These are phyloP conservation scores for Silene noctiflora DNA, from an alignment of 179 eudicot genomes.

Conservation along the genomic window DNA sequence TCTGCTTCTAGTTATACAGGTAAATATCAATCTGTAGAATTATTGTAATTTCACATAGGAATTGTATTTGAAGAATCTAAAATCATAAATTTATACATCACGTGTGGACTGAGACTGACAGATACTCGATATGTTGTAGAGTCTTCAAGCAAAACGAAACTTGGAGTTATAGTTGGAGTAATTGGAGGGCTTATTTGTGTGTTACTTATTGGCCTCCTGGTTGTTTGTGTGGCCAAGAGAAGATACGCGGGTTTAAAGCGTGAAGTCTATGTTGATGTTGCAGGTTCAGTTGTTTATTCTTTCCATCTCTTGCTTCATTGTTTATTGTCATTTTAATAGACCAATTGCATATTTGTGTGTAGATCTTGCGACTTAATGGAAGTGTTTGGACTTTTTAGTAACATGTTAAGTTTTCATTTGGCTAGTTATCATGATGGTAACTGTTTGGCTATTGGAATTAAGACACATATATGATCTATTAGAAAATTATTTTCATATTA, in stretches of 20 bases:
- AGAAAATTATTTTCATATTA: not conserved
- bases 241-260: slow-evolving; percentile 52
- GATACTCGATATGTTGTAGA: slow-evolving; percentile 35
- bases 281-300: slow-evolving; percentile 33
- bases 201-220: slow-evolving; percentile 47
- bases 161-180: slow-evolving; percentile 55
- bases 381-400: not conserved
- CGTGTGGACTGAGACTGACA: slow-evolving; percentile 9
- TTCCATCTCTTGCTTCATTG: slow-evolving; percentile 7
- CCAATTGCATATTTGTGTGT: not conserved
- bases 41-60: not conserved
- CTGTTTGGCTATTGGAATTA: not conserved
- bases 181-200: slow-evolving; percentile 50
- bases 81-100: not conserved
- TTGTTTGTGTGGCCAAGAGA: slow-evolving; percentile 53
- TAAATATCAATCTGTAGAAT: not conserved
- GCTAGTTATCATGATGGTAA: not conserved
- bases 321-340: not conserved
- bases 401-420: not conserved
- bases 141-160: slow-evolving; percentile 48
- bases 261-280: slow-evolving; percentile 75
- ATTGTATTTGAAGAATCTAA: not conserved
- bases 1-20: slow-evolving; percentile 37
- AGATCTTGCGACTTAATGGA: not conserved
- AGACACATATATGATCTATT: not conserved